Evolutionary conservation across 176 grass and related monocot species (phyloP).

Genomic region (Triticum monococcum): DNA sequence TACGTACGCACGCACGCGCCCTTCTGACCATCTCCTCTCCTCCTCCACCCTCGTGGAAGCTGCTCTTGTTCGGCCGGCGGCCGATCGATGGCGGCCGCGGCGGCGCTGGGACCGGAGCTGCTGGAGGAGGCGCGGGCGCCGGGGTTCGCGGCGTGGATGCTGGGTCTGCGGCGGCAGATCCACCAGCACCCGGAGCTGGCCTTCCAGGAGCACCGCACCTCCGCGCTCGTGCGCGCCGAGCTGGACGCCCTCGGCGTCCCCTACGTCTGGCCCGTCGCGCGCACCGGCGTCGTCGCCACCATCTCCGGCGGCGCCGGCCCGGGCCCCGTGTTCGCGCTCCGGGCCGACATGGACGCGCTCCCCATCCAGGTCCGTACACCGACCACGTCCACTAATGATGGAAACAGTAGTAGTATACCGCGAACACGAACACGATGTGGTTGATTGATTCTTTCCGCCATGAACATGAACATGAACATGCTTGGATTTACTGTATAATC

Average conservation of each 20-base stretch:
- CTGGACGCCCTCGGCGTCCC: conserved; percentile 58
- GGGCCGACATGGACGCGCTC: conserved; percentile 93
- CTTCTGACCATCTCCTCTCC: not conserved
- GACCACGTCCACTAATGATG: too few species aligned
- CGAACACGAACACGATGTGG: too few species aligned
- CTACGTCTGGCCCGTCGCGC: conserved; percentile 68
- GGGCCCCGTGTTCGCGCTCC: conserved; percentile 61
- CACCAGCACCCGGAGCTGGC: conserved; percentile 86
- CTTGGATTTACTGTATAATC: too few species aligned
- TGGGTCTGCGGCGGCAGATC: conserved; percentile 41
- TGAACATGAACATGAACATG: too few species aligned
- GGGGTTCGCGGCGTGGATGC: conserved; percentile 63
- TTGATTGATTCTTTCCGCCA: too few species aligned
- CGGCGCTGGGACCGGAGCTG: conserved; percentile 22
- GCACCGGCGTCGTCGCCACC: conserved; percentile 60
- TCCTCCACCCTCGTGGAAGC: not conserved
- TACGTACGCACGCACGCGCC: too few species aligned
- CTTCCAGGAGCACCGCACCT: conserved; percentile 74
- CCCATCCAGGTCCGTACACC: conserved; percentile 54
- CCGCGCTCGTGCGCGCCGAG: conserved; percentile 63
- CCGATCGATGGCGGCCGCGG: not conserved
- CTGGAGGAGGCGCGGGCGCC: conserved; percentile 49
- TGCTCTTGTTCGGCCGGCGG: not conserved
- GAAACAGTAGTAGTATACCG: too few species aligned
- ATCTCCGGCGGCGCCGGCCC: conserved; percentile 5